Conservation (phyloP, 2,329 filamentous ascomycete genomes). For the Curvularia sp. region DNA sequence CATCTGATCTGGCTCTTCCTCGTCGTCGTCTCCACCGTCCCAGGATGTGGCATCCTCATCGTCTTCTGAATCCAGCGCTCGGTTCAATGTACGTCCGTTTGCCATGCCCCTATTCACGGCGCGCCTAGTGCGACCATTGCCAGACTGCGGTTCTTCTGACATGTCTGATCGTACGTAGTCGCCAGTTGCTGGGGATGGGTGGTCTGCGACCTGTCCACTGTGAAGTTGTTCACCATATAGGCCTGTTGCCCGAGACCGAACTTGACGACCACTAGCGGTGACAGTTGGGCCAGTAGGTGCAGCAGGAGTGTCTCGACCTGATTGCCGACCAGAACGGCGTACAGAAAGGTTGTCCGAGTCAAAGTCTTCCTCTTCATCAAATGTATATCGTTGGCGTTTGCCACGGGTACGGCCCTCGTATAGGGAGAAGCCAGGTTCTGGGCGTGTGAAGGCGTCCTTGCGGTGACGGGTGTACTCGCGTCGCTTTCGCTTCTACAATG, state of each 20-base stretch:
- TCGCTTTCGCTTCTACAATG: slow-evolving; percentile 81
- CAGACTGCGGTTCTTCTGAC: slow-evolving; percentile 54
- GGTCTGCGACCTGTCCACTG: slow-evolving; percentile 58
- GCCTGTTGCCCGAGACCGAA: slow-evolving; percentile 68
- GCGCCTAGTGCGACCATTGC: slow-evolving; percentile 55
- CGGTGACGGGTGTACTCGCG: slow-evolving; percentile 88
- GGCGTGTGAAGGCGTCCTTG: slow-evolving; percentile 85
- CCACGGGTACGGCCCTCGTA: slow-evolving; percentile 97
- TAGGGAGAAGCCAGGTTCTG: slow-evolving; percentile 86
- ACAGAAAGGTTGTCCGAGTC: slow-evolving; percentile 72
- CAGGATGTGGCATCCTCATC: slow-evolving; percentile 70
- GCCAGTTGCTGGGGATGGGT: slow-evolving; percentile 52
- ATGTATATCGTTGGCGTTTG: slow-evolving; percentile 96
- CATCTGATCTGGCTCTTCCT: slow-evolving; percentile 73
- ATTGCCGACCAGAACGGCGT: slow-evolving; percentile 70
- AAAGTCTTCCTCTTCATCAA: slow-evolving; percentile 86
- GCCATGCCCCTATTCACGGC: slow-evolving; percentile 28
- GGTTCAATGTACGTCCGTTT: slow-evolving; percentile 33
- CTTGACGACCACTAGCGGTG: slow-evolving; percentile 87
- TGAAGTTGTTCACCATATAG: slow-evolving; percentile 69
- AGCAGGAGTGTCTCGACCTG: slow-evolving; percentile 73
- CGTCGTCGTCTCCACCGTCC: slow-evolving; percentile 77
- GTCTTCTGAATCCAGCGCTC: slow-evolving; percentile 65
- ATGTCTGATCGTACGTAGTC: slow-evolving; percentile 54
- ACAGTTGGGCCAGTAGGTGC: slow-evolving; percentile 69